Evolutionary conservation across 306 rosid genomes (phyloP), one percentile per base, ranked within the genome.

Genomic region (Pterocarpus macrocarpus): DNA sequence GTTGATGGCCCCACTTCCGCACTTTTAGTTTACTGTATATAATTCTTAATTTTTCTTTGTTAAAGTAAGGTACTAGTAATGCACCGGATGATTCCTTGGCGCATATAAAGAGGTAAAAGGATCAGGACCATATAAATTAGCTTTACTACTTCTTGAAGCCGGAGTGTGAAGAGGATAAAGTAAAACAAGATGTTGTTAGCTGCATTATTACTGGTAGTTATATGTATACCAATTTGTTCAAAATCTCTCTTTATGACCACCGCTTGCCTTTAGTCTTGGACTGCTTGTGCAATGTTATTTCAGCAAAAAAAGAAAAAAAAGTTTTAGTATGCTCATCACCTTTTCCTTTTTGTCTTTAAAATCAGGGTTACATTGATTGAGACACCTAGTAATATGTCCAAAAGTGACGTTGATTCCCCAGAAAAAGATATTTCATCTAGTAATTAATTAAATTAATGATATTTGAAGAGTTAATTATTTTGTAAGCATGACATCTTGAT

Each of bases 281-380:
- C 73, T 70, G 56, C 72, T 80, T 67, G 73, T 28, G 39, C 56
- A 65, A 83, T 87, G 47, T 22, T 80, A 72, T 15, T 77, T 77
- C 74, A 57, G 39, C 30, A 55, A 1, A 13, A 55, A 55, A 16
- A 55, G 3, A 55, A n/a, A 55, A 16, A 55, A 16, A 8, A n/a
- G 83, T 50, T 59, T 74, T 66, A 65, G 57, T 73, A 5, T 65
- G 78, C 53, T 80, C 50, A 50, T 80, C 44, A 44, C 30, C 82
- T 79, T 84, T 79, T 75, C 59, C 79, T 82, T 84, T 73, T 80
- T 86, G 82, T 86, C 91, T 89, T 84, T 87, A 81, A 47, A 82
- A 87, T 79, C 70, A 81, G 90, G 91, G 80, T 71, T 87, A 84
- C n/a, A 47, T 47, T 47, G 83, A 80, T 71, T 82, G 81, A 73